Evolutionary conservation across 1,284 basidiomycete genomes (phyloP).

Genomic region (Leccinum solheimii): DNA sequence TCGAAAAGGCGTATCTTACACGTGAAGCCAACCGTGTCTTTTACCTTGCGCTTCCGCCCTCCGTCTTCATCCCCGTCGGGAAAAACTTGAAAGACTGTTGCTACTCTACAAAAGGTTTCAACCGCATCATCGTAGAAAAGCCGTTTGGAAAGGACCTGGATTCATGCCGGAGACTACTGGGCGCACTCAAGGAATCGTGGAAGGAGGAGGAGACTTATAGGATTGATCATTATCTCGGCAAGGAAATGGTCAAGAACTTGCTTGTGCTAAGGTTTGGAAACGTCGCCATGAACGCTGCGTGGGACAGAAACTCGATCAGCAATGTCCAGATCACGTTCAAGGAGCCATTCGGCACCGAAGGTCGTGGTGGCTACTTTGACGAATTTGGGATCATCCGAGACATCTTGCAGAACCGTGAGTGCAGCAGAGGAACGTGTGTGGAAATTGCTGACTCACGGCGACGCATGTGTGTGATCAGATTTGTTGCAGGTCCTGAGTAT

Average conservation of each 20-base stretch:
- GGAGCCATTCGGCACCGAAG: conserved; percentile 96
- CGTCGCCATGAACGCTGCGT: conserved; percentile 79
- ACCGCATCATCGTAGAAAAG: conserved; percentile 95
- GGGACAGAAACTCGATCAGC: conserved; percentile 93
- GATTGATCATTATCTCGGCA: conserved; percentile 97
- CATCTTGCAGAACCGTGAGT: conserved; percentile 93
- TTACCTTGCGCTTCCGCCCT: conserved; percentile 93
- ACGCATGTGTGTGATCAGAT: conserved; percentile 51
- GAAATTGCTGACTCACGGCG: conserved; percentile 9
- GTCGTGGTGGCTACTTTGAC: conserved; percentile 97
- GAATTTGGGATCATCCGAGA: conserved; percentile 98
- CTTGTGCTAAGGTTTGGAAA: conserved; percentile 94
- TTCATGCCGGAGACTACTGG: conserved; percentile 80
- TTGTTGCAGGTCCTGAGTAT: conserved; percentile 90
- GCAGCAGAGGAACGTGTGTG: neutral
- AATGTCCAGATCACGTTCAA: conserved; percentile 99
- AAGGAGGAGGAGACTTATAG: conserved; percentile 95
- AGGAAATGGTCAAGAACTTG: conserved; percentile 99
- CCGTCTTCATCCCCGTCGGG: conserved; percentile 88
- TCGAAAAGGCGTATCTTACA: conserved; percentile 70
- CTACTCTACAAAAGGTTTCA: conserved; percentile 67
- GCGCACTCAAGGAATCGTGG: conserved; percentile 84
- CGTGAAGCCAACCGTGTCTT: conserved; percentile 79
- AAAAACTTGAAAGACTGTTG: conserved; percentile 80
- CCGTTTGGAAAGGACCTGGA: conserved; percentile 94